These are phyloP conservation scores for Aspergillus hortae DNA, from an alignment of 2,329 filamentous ascomycete genomes.

Conservation along the genomic window DNA sequence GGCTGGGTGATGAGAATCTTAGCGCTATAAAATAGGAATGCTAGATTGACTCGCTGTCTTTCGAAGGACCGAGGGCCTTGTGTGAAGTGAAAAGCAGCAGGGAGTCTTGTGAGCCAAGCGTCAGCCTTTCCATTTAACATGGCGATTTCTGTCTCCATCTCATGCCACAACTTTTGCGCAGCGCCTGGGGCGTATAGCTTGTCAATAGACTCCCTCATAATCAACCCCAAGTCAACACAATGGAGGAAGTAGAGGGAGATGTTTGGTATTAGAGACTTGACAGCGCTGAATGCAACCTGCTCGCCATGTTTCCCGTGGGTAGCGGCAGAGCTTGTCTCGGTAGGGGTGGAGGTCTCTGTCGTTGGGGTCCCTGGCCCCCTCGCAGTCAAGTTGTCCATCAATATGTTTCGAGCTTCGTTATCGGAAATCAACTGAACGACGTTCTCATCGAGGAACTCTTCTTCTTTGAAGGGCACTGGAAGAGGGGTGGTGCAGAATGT, in stretches of 20 bases:
- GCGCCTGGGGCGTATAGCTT: slow-evolving; percentile 37
- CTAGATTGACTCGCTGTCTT: slow-evolving; percentile 34
- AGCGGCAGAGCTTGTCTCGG: slow-evolving; percentile 7
- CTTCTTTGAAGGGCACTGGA: slow-evolving; percentile 38
- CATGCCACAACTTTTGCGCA: slow-evolving; percentile 31
- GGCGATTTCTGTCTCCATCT: slow-evolving; percentile 35
- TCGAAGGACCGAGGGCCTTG: slow-evolving; percentile 25
- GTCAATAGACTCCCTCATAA: slow-evolving; percentile 35
- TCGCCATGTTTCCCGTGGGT: slow-evolving; percentile 15
- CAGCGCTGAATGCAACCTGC: slow-evolving; percentile 21
- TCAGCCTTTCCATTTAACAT: slow-evolving; percentile 34
- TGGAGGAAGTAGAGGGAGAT: slow-evolving; percentile 39
- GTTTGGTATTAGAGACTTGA: slow-evolving; percentile 33
- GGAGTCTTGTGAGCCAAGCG: slow-evolving; percentile 37
- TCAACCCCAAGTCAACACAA: slow-evolving; percentile 33
- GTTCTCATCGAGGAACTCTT: slow-evolving; percentile 31
- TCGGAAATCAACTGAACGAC: slow-evolving; percentile 32
- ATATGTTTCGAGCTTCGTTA: slow-evolving; percentile 29
- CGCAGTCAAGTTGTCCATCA: slow-evolving; percentile 22
- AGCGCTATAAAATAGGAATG: slow-evolving; percentile 42
- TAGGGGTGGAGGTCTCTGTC: slow-evolving; percentile 9
- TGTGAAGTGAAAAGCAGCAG: slow-evolving; percentile 34
- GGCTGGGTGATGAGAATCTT: slow-evolving; percentile 43
- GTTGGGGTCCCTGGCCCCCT: slow-evolving; percentile 11
- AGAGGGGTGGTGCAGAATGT: slow-evolving; percentile 42